These are phyloP conservation scores for Dorcoceras hygrometricum DNA, from an alignment of 257 asterid species.

Conservation along the genomic window DNA sequence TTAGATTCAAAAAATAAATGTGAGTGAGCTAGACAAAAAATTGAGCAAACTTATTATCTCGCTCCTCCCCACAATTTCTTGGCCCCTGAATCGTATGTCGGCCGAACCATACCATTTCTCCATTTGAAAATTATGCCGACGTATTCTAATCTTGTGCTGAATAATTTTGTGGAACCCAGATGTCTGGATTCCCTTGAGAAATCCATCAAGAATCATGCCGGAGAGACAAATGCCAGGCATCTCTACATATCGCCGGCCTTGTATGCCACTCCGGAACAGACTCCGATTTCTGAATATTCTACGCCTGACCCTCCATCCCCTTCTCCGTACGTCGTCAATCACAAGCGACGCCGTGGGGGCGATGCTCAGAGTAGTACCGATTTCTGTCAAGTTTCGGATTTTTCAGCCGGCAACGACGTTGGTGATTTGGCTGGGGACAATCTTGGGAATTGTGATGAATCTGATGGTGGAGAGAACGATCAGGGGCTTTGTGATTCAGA, in stretches of 20 bases:
- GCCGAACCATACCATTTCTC: background rate
- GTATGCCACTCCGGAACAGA: constrained; percentile 68
- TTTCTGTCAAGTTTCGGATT: constrained; percentile 27
- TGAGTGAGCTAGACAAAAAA: too few species aligned
- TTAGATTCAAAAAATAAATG: too few species aligned
- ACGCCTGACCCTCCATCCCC: constrained; percentile 47
- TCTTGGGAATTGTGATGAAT: constrained; percentile 21
- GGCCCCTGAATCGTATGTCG: too few species aligned
- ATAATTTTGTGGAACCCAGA: constrained; percentile 55
- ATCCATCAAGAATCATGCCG: constrained; percentile 9
- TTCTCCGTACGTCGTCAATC: constrained; percentile 76
- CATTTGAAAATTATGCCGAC: constrained; percentile 46
- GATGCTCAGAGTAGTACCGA: constrained; percentile 26
- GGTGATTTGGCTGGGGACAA: constrained; percentile 26
- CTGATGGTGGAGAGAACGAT: constrained; percentile 30
- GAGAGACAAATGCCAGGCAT: constrained; percentile 40
- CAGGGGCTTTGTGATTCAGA: constrained; percentile 42
- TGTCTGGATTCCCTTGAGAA: constrained; percentile 40
- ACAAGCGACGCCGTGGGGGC: constrained; percentile 66
- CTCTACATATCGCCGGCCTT: constrained; percentile 69
- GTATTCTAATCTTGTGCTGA: constrained; percentile 45
- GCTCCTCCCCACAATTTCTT: too few species aligned
- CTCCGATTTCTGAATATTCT: constrained; percentile 53
- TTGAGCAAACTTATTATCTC: too few species aligned
- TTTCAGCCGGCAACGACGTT: constrained; percentile 16